Percentiles rank a stretch among this genome's conserved stretches.
Evolutionary conservation across 345 rosid species (phyloP).

Genomic region (Citrus glauca): DNA sequence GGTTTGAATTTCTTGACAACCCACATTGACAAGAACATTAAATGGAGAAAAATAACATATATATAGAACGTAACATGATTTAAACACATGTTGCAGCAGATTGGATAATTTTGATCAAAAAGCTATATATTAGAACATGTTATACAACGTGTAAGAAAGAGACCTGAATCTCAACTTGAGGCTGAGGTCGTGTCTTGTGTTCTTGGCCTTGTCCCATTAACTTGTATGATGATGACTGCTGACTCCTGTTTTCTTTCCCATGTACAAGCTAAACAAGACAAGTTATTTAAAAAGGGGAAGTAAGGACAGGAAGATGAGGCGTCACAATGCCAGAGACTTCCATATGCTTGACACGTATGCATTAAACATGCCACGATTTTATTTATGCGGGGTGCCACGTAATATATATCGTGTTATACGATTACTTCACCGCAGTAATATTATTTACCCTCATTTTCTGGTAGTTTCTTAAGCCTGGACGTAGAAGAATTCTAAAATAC

Average conservation of each 20-base stretch:
- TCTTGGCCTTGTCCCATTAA: constrained; percentile 44
- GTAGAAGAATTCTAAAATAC: too few relatives aligned
- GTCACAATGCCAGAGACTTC: not conserved
- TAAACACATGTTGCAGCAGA: too few relatives aligned
- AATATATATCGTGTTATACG: not conserved
- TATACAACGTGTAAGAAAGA: not conserved
- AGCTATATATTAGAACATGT: not conserved
- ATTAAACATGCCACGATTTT: not conserved
- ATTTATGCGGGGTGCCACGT: not conserved
- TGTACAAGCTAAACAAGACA: not conserved
- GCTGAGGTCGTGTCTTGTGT: constrained; percentile 29
- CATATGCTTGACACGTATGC: not conserved
- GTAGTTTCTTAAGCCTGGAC: too few relatives aligned
- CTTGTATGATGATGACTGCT: not conserved
- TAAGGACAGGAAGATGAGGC: not conserved
- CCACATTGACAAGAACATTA: not conserved
- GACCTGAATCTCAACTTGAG: constrained; percentile 41
- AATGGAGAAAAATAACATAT: too few relatives aligned
- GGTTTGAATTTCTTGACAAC: not conserved
- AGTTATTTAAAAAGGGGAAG: not conserved
- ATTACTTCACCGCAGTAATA: not conserved
- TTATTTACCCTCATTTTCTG: not conserved
- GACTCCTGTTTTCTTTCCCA: not conserved
- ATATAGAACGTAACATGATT: too few relatives aligned
- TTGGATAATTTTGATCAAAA: not conserved